A percentile compares a stretch with the other conserved stretches of the same genome.
Conservation (phyloP, 2,329 filamentous ascomycete species). For the Clonostachys byssicola region DNA sequence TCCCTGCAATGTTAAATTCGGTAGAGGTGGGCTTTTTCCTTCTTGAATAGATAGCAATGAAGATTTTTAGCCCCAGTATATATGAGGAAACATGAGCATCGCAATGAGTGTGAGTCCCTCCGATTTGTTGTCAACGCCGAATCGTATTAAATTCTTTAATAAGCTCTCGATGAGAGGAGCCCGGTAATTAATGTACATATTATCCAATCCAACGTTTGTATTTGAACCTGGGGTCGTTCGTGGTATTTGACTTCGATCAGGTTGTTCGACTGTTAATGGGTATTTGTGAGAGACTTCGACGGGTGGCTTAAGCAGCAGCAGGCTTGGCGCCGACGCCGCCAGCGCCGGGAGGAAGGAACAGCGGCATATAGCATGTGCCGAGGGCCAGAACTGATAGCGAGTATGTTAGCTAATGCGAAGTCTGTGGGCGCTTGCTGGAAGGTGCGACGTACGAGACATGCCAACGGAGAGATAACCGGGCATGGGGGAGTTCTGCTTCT, state of each 20-base stretch:
- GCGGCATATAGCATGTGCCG: constrained; percentile 43
- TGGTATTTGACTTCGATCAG: too few species aligned
- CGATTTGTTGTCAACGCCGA: too few species aligned
- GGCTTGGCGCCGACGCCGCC: neutral
- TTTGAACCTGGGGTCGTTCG: neutral
- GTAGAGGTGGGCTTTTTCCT: neutral
- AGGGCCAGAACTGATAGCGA: constrained; percentile 53
- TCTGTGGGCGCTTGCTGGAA: neutral
- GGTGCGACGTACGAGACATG: constrained; percentile 64
- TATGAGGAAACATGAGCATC: neutral
- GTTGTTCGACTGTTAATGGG: too few species aligned
- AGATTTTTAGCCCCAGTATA: too few species aligned
- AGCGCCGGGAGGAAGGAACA: constrained; percentile 40
- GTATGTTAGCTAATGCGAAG: neutral
- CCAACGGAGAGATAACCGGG: constrained; percentile 69
- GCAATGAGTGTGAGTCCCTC: neutral
- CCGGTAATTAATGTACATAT: too few species aligned
- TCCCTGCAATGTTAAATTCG: neutral
- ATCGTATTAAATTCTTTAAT: too few species aligned
- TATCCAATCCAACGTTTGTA: too few species aligned
- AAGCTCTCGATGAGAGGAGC: too few species aligned
- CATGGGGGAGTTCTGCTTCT: constrained; percentile 60
- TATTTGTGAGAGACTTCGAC: too few species aligned
- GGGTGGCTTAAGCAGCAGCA: too few species aligned
- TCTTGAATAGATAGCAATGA: neutral